Conservation (phyloP, 305 asterid genomes). For the Stenogyne calaminthoides region DNA sequence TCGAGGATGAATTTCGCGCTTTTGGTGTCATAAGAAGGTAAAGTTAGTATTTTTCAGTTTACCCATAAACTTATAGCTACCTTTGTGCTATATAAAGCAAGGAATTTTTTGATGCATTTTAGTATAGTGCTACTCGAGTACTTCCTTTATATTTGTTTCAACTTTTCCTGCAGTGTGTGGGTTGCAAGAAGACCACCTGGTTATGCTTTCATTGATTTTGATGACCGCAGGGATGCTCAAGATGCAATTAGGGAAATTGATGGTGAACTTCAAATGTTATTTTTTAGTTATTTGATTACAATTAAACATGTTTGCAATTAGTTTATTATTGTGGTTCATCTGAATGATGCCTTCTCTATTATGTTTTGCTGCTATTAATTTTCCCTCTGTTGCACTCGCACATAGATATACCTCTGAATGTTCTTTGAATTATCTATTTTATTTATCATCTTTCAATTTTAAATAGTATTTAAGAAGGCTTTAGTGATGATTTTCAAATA, state of each 20-base stretch:
- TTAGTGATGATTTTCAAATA: background rate
- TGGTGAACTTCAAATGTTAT: slow-evolving; percentile 40
- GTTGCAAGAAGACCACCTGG: slow-evolving; percentile 99
- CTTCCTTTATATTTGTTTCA: background rate
- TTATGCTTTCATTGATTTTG: slow-evolving; percentile 92
- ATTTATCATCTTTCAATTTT: background rate
- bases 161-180: slow-evolving; percentile 74
- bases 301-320: background rate
- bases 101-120: background rate
- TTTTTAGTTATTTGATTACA: background rate
- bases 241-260: slow-evolving; percentile 91
- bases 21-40: slow-evolving; percentile 91
- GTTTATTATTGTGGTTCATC: background rate
- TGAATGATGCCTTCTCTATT: background rate
- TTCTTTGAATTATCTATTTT: background rate
- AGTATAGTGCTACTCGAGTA: background rate
- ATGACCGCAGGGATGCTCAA: slow-evolving; percentile 91
- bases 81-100: background rate
- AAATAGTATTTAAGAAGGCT: background rate
- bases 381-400: background rate
- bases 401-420: background rate
- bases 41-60: background rate
- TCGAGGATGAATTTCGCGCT: slow-evolving; percentile 87
- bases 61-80: background rate
- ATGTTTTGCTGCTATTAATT: background rate